Conservation (phyloP, 2,329 filamentous ascomycete species). For the Knoxdaviesia capensis region DNA sequence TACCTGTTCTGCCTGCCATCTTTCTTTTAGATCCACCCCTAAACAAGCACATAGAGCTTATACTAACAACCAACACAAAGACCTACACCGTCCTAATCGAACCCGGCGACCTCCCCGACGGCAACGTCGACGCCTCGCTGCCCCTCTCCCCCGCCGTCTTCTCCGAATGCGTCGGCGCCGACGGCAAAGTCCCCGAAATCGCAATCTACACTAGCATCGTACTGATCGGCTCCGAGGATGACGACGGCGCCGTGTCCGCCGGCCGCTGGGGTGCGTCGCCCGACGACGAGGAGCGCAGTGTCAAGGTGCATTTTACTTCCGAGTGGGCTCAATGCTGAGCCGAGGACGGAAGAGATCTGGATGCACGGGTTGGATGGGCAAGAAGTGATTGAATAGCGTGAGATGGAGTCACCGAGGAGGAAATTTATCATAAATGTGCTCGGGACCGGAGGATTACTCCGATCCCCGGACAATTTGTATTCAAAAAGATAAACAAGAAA, state of each 20-base stretch:
- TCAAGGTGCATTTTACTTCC: too few relatives aligned
- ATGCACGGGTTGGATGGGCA: too few relatives aligned
- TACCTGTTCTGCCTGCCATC: neutral
- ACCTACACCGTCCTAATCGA: neutral
- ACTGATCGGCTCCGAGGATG: neutral
- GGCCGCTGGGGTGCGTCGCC: neutral
- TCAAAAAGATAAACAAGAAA: too few relatives aligned
- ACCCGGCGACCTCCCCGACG: neutral
- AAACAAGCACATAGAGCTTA: neutral
- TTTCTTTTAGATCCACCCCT: too few relatives aligned
- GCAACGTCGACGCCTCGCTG: neutral
- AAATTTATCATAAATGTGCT: too few relatives aligned
- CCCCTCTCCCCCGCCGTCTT: neutral
- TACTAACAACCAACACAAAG: neutral
- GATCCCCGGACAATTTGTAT: too few relatives aligned
- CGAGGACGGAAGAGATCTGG: too few relatives aligned
- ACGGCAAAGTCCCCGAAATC: conserved; percentile 1
- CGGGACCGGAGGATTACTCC: too few relatives aligned
- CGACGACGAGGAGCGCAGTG: neutral
- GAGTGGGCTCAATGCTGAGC: too few relatives aligned
- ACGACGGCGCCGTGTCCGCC: neutral
- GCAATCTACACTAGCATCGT: neutral
- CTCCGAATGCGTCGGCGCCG: conserved; percentile 1
- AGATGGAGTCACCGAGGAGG: too few relatives aligned
- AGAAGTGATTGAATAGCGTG: too few relatives aligned